Base-by-base conservation (phyloP, 306 rosid species). In the Ziziphus jujuba region DNA sequence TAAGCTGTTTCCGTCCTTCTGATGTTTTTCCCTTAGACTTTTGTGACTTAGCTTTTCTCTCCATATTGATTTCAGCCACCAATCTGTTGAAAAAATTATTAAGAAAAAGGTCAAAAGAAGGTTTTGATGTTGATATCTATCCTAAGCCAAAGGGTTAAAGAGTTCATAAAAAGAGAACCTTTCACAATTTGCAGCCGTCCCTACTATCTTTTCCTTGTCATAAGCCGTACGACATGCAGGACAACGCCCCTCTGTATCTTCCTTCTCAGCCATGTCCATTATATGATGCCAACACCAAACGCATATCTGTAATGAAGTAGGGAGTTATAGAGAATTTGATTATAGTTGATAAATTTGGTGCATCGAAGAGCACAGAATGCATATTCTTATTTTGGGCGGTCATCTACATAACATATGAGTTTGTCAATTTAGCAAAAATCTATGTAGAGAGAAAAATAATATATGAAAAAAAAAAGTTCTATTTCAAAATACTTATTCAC, bases 251-350 rank as follows among this genome's bases (percentile, higher is more conserved):
- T 86, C 99, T 0, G 99, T 80, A 57, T 83, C 95, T 81, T 93
- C 96, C 96, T 93, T 93, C 87, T 90, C 96, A 19, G 97, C 99
- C 92, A 95, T 88, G 61, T 77, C 95, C 89, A 95, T 85, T 63
- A 95, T 84, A 81, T 95, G 99, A 81, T 95, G 97, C 97, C 99
- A 95, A 75, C 99, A 95, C 99, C 99, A 95, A 66, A 95, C 99
- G 87, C 99, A 95, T 72, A 95, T 85, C 99, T 95, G 81, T 63
- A 49, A 73, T 65, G 52, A 72, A 50, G 73, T 72, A 58, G 49
- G 33, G 59, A 55, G 52, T 45, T 67, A 45, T 10, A 28, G 28
- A 5, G 24, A 15, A 50, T 7, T 16, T 16, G 9, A 50, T 28
- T 28, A 4, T 4, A 28, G 33, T 28, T 28, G 33, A 28, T 28